Evolutionary conservation across 441 rosid species (phyloP), one percentile per base, ranked within the genome.

Genomic region (Pelargonium australe): DNA sequence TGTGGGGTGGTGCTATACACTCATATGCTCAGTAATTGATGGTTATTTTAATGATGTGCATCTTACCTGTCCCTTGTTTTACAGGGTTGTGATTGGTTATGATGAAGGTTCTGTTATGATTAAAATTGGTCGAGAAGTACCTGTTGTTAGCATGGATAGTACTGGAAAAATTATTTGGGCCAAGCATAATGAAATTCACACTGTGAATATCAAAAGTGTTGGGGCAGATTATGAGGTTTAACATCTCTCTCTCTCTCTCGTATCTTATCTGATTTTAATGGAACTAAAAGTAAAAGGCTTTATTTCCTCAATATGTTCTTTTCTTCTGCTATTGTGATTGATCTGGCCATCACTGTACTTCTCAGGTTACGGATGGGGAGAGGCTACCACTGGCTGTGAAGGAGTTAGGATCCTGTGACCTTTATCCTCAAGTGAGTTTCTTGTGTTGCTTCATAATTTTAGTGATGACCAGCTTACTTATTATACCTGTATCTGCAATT

Each of bases 91-190:
- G 70, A 88, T 92, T 80, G 99, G 99, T 72, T 95, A 90, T 78
- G 99, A 95, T 70, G 98, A 95, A 83, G 99, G 98, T 75, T 87
- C 95, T 71, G 87, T 92, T 76, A 88, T 95, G 97, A 96, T 95
- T 68, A 92, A 95, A 87, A 85, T 95, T 70, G 99, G 98, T 58
- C 88, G 93, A 68, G 98, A 95, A 84, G 90, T 82, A 68, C 99
- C 99, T 71, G 97, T 95, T 47, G 96, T 97, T 68, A 95, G 99
- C 74, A 95, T 95, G 99, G 99, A 95, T 80, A 90, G 81, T 79
- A 87, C 95, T 80, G 99, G 99, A 70, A 95, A 90, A 80, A 87
- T 95, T 75, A 92, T 95, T 73, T 95, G 99, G 99, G 98, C 99
- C 34, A 95, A 89, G 79, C 99, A 95, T 80, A 95, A 95, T 84